A percentile compares a stretch with the other conserved stretches of the same genome.
Conservation (phyloP, 2,329 filamentous ascomycete species). For the Colletotrichum musae region DNA sequence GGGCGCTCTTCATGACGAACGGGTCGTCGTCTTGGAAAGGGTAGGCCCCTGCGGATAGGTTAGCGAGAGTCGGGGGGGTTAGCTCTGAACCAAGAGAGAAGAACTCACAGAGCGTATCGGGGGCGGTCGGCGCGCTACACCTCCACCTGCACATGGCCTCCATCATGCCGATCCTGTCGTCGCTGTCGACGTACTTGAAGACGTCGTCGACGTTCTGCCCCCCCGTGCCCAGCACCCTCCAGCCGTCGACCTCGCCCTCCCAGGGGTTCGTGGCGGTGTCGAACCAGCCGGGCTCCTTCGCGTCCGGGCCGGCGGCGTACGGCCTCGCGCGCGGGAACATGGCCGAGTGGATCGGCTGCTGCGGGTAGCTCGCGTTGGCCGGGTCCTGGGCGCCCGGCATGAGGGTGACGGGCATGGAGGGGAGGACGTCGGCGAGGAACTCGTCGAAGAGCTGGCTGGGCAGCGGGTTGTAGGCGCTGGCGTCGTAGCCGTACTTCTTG, state of each 20-base stretch:
- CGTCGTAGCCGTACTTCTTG: conserved; percentile 97
- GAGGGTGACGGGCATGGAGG: conserved; percentile 89
- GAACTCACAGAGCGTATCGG: conserved; percentile 90
- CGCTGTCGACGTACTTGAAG: conserved; percentile 87
- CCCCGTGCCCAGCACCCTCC: conserved; percentile 86
- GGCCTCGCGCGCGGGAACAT: conserved; percentile 85
- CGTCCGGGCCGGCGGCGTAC: conserved; percentile 74
- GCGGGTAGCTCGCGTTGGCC: conserved; percentile 89
- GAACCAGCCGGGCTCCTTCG: conserved; percentile 77
- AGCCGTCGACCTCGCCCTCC: conserved; percentile 91
- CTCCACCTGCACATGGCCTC: conserved; percentile 95
- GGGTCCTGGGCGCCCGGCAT: conserved; percentile 89
- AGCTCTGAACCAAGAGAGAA: not conserved
- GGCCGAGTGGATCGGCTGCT: conserved; percentile 92
- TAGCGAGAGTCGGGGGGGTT: conserved; percentile 7
- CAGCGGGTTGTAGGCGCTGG: conserved; percentile 86
- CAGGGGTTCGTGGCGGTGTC: conserved; percentile 94
- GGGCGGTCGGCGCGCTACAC: conserved; percentile 91
- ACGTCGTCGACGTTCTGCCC: conserved; percentile 96
- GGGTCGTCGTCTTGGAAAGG: conserved; percentile 96
- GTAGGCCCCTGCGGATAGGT: conserved; percentile 80
- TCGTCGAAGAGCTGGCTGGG: conserved; percentile 88
- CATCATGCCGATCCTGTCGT: conserved; percentile 89
- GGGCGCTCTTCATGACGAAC: conserved; percentile 87
- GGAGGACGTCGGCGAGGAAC: conserved; percentile 85